phyloP scores from a whole-genome alignment of 2,329 filamentous ascomycete species.

The Pseudogymnoascus sp. region DNA sequence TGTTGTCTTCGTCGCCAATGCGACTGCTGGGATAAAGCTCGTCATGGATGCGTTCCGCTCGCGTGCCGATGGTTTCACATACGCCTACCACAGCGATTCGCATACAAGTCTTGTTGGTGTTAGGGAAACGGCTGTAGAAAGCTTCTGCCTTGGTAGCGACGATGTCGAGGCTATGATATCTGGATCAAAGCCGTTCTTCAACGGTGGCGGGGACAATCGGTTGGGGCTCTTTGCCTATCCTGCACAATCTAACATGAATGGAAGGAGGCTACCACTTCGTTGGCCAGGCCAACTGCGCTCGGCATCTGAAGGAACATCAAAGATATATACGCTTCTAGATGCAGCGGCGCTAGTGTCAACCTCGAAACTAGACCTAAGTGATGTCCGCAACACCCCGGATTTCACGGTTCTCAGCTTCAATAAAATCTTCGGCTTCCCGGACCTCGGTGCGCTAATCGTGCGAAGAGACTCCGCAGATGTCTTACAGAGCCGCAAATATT shows the following conservation, averaged over 20 bases:
- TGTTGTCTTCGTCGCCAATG: conserved; percentile 84
- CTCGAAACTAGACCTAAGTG: conserved; percentile 61
- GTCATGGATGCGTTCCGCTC: conserved; percentile 70
- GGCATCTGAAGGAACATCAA: conserved; percentile 17
- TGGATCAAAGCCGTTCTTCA: conserved; percentile 27
- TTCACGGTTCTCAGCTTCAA: conserved; percentile 86
- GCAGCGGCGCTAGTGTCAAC: conserved; percentile 76
- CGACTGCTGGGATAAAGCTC: conserved; percentile 83
- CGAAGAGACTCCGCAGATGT: conserved; percentile 58
- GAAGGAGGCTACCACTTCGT: conserved; percentile 59
- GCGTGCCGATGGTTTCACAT: conserved; percentile 62
- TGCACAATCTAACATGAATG: conserved; percentile 90
- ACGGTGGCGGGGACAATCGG: conserved; percentile 17
- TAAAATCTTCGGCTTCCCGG: conserved; percentile 97
- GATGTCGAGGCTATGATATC: conserved; percentile 59
- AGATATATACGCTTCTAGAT: conserved; percentile 65
- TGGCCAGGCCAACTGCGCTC: conserved; percentile 51
- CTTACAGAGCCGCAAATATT: conserved; percentile 66
- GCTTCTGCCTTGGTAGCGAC: conserved; percentile 57
- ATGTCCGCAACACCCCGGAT: conserved; percentile 58
- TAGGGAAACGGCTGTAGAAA: conserved; percentile 57
- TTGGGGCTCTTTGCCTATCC: conserved; percentile 67
- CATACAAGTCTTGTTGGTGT: conserved; percentile 82
- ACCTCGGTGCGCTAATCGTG: conserved; percentile 78
- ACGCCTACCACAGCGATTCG: conserved; percentile 70